These are phyloP conservation scores for Leccinum arenicola DNA, from an alignment of 768 basidiomycete species.

Conservation along the genomic window DNA sequence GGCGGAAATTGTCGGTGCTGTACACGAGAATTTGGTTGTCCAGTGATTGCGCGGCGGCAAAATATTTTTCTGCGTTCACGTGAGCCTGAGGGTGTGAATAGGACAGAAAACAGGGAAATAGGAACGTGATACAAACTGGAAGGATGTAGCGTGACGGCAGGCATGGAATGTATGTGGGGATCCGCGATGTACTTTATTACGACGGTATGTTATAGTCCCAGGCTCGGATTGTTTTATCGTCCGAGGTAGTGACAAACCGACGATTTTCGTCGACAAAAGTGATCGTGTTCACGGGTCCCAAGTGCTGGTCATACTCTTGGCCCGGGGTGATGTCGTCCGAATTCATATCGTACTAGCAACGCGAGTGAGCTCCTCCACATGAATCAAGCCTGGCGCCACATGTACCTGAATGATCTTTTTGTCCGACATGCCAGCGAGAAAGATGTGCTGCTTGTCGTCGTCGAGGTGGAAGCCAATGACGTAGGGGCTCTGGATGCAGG, in stretches of 20 bases:
- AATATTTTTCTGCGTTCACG: conserved; percentile 73
- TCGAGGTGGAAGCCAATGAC: conserved; percentile 26
- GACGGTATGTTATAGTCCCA: conserved; percentile 99
- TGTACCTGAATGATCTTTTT: conserved; percentile 97
- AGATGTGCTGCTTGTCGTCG: conserved; percentile 92
- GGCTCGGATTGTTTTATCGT: conserved; percentile 97
- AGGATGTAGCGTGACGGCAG: conserved; percentile 93
- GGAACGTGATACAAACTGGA: conserved; percentile 61
- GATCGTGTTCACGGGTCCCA: conserved; percentile 97
- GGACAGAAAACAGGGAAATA: conserved; percentile 8
- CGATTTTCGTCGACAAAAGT: conserved; percentile 99
- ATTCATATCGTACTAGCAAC: conserved; percentile 84
- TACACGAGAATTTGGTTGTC: conserved; percentile 99
- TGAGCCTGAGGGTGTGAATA: conserved; percentile 11
- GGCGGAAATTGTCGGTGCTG: conserved; percentile 96
- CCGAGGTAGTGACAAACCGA: conserved; percentile 95
- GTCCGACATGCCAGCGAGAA: conserved; percentile 98
- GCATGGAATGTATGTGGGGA: conserved; percentile 99
- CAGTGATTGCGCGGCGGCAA: conserved; percentile 87
- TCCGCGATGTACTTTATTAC: conserved; percentile 99
- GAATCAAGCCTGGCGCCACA: background rate
- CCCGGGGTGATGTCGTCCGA: conserved; percentile 83
- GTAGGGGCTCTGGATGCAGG: conserved; percentile 63
- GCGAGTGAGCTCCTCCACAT: conserved; percentile 1
- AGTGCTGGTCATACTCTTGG: conserved; percentile 95